Evolutionary conservation across 192 early-diverging fungal genomes (phyloP).

Genomic region (Linderina pennispora): DNA sequence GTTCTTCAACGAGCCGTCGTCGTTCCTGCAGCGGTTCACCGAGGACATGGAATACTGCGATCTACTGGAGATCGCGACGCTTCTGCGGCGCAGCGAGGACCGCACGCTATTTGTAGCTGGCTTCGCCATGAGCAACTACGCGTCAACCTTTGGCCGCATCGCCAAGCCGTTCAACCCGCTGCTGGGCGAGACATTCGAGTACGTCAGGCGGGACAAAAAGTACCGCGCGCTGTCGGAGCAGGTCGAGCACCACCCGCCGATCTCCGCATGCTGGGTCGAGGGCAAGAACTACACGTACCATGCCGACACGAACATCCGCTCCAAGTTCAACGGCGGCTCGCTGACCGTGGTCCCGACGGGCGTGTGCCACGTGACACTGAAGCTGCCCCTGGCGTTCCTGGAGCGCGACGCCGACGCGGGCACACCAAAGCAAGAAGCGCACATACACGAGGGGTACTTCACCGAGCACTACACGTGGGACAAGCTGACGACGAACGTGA

Average conservation of each 20-base stretch:
- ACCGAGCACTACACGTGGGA: constrained; percentile 82
- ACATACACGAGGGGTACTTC: constrained; percentile 49
- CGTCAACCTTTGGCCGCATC: constrained; percentile 71
- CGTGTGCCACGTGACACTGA: constrained; percentile 71
- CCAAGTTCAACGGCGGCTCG: constrained; percentile 81
- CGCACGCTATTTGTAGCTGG: constrained; percentile 77
- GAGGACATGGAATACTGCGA: constrained; percentile 86
- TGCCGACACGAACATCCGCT: constrained; percentile 82
- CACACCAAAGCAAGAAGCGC: constrained; percentile 13
- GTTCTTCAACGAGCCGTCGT: constrained; percentile 84
- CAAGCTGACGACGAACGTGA: constrained; percentile 81
- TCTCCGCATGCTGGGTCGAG: constrained; percentile 83
- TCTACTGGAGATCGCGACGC: constrained; percentile 66
- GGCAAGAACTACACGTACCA: constrained; percentile 74
- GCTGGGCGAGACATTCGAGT: constrained; percentile 87
- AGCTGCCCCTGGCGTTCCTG: constrained; percentile 54
- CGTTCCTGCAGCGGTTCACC: constrained; percentile 79
- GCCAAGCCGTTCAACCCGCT: constrained; percentile 89
- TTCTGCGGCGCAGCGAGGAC: constrained; percentile 51
- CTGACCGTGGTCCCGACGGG: constrained; percentile 78
- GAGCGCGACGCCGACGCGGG: constrained; percentile 39
- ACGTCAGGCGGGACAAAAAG: constrained; percentile 68
- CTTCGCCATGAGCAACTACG: constrained; percentile 85
- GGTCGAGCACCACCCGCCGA: constrained; percentile 86
- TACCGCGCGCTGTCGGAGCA: constrained; percentile 84